A percentile compares a stretch with the other conserved stretches of the same genome.
Conservation (phyloP, 116 monocot genomes). For the Posidonia oceanica region DNA sequence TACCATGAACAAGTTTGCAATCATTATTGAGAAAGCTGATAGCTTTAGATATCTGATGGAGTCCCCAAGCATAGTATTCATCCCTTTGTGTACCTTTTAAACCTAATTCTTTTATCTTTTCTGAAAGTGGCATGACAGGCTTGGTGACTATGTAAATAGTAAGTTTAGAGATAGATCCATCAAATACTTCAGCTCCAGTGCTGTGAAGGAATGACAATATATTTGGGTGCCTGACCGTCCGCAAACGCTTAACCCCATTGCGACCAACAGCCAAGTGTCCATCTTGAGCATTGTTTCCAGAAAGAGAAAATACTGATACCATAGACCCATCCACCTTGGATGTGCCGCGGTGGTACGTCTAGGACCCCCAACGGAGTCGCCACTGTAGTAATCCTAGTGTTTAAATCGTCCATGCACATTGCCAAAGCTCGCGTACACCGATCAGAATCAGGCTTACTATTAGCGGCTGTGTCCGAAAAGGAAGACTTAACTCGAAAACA, state of each 20-base stretch:
- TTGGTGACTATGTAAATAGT: conserved; percentile 95
- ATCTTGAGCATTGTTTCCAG: conserved; percentile 74
- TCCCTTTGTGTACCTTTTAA: conserved; percentile 87
- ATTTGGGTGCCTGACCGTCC: conserved; percentile 85
- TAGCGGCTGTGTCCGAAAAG: no score
- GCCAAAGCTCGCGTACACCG: no score
- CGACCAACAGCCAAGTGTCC: conserved; percentile 32
- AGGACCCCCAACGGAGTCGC: no score
- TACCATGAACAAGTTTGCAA: conserved; percentile 98
- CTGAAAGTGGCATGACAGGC: conserved; percentile 92
- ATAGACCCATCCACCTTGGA: conserved; percentile 94
- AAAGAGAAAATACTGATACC: conserved; percentile 93
- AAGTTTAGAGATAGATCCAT: conserved; percentile 54
- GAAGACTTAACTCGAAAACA: no score
- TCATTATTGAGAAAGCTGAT: conserved; percentile 99
- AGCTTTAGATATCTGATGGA: conserved; percentile 98
- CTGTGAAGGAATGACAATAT: conserved; percentile 95
- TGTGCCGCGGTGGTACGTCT: no score
- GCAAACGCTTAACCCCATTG: conserved; percentile 23
- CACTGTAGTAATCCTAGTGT: no score
- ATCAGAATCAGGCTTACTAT: no score
- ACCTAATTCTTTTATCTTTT: conserved; percentile 89
- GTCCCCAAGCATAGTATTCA: conserved; percentile 98
- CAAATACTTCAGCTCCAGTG: conserved; percentile 68
- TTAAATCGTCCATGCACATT: no score